Evolutionary conservation across 1,284 basidiomycete species (phyloP).

Genomic region (Irpex sp.): DNA sequence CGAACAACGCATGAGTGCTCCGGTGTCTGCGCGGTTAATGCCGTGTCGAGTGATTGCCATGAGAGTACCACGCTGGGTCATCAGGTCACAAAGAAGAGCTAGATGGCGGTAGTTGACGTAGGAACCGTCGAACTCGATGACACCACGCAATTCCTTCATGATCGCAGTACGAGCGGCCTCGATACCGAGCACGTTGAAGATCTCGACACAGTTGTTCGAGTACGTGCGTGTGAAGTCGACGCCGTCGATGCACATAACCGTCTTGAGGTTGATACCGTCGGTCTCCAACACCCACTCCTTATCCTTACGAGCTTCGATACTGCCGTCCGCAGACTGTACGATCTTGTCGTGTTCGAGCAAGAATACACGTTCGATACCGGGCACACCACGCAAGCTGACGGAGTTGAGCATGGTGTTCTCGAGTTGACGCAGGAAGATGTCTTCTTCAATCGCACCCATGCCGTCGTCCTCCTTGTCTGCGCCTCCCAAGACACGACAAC

Average conservation of each 20-base stretch:
- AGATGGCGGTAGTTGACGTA: slow-evolving; percentile 99
- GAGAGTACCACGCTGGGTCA: slow-evolving; percentile 94
- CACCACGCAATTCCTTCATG: slow-evolving; percentile 87
- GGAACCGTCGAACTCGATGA: slow-evolving; percentile 99
- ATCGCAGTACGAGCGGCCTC: slow-evolving; percentile 95
- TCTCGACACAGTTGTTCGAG: slow-evolving; percentile 96
- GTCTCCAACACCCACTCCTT: slow-evolving; percentile 98
- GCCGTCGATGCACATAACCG: slow-evolving; percentile 92
- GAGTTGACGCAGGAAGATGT: slow-evolving; percentile 94
- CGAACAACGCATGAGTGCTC: slow-evolving; percentile 96
- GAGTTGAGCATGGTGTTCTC: slow-evolving; percentile 96
- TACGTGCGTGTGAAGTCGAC: slow-evolving; percentile 92
- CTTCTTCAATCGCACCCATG: slow-evolving; percentile 79
- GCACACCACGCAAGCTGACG: slow-evolving; percentile 94
- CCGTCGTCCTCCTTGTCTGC: slow-evolving; percentile 90
- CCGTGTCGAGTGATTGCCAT: slow-evolving; percentile 99
- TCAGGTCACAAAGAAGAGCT: slow-evolving; percentile 93
- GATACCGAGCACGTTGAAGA: slow-evolving; percentile 96
- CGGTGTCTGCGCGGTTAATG: slow-evolving; percentile 97
- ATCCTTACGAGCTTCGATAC: slow-evolving; percentile 51
- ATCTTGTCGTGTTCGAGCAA: slow-evolving; percentile 87
- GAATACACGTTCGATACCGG: slow-evolving; percentile 91
- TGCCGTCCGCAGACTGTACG: slow-evolving; percentile 61
- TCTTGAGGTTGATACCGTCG: slow-evolving; percentile 92
- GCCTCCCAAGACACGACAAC: slow-evolving; percentile 90